Evolutionary conservation across 352 stramenopile species (phyloP), one percentile per base, ranked within the genome.

Genomic region (Elongisporangium undulatum): DNA sequence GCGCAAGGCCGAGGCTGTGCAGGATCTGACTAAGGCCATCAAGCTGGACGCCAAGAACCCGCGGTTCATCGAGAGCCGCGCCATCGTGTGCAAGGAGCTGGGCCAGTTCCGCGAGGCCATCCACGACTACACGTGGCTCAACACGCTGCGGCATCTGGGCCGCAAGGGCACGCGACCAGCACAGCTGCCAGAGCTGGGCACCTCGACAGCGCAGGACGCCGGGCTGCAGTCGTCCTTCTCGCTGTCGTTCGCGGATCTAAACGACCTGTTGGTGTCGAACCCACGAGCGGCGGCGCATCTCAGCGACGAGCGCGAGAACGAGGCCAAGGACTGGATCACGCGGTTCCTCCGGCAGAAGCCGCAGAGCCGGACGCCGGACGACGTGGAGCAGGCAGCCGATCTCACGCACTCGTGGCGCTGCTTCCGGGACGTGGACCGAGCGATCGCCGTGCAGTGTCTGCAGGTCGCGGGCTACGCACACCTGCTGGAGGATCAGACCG

Each of bases 31-130:
- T 1, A 81, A 84, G 19, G 82, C 82, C 9, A 64, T 89, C 53
- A 87, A 91, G 51, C 68, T 86, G 9, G 79, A 91, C 63, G 71
- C 67, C 51, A 87, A 84, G 59, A 91, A 87, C 57, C 55, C 67
- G 39, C 59, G 86, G 12, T 88, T 74, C 52, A 61, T 89, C 45
- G 82, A 91, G 60, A 89, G 77, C 63, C 75, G 82, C 29, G 82
- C 79, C 10, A 66, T 74, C 10, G 65, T 91, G 45, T 62, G 75
- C 56, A 86, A 86, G 26, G 73, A 85, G 61, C 69, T 87, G 58
- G 79, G 82, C 2, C 67, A 66, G 5, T 91, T 91, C 55, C 68
- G 79, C 24, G 79, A 91, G 56, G 79, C 82, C 9, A 91, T 91
- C 49, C 73, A 78, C 24, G 82, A 89, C 59, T 91, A 91, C 68